Evolutionary conservation across 305 asterid species (phyloP), one percentile per base, ranked within the genome.

Genomic region (Withania somnifera): DNA sequence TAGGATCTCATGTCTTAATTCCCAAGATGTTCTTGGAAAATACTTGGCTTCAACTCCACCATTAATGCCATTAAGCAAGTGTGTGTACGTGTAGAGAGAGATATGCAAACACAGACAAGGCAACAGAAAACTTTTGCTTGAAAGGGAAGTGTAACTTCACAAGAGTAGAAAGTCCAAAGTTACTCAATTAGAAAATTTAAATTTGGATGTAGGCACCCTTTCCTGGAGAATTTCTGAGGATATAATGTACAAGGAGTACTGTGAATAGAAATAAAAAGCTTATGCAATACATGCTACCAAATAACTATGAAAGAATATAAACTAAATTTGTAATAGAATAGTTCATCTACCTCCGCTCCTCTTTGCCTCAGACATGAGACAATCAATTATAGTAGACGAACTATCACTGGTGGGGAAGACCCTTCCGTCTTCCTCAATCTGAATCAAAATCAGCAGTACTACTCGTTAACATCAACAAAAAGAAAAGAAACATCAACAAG

Each of bases 371-470:
- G 93, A 90, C 87, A 91, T 80, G 40, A 95, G 97, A 87, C 99
- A 95, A 77, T 92, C 93, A 81, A 92, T 89, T 81, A 95, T 83
- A 83, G 96, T 89, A 56, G 98, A 91, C 53, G 99, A 95, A 90
- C 87, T 88, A 85, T 95, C 78, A 83, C 95, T 95, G 89, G 90
- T 85, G 1, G 98, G 98, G 83, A 94, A 95, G 68, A 95, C 99
- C 88, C 98, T 89, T 84, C 99, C 99, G 66, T 95, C 99, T 77
- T 76, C 82, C 87, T 95, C 98, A 81, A 92, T 89, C 99, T 94
- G 89, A 85, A 68, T 52, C 83, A 81, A 42, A 85, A 85, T 26
- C 57, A 83, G 45, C 60, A 87, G 69, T 82, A 51, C 60, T 22
- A 83, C 71, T 10, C 7, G 32, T 36, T 76, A 83, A 61, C 66